Evolutionary conservation across 768 basidiomycete genomes (phyloP).

Genomic region (Pisolithus tinctorius): DNA sequence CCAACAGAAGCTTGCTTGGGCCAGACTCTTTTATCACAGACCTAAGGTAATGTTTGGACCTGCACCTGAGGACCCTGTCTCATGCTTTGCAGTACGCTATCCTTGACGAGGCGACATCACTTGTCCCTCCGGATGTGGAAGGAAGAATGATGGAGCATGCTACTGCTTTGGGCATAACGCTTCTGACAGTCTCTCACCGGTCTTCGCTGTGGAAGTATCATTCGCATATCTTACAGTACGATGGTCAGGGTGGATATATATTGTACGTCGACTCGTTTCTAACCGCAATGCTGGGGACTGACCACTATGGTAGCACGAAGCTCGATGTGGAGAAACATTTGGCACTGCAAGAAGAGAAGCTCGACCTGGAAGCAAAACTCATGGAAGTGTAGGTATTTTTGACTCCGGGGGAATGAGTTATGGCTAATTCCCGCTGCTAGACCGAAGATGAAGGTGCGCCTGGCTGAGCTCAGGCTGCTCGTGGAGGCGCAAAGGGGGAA

Average conservation of each 20-base stretch:
- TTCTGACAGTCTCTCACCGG: conserved; percentile 92
- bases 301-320: conserved; percentile 52
- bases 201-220: conserved; percentile 94
- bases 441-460: conserved; percentile 73
- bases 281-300: background rate
- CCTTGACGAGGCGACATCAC: conserved; percentile 92
- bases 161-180: conserved; percentile 78
- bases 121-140: conserved; percentile 90
- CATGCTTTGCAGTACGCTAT: conserved; percentile 73
- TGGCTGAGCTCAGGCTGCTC: conserved; percentile 57
- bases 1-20: conserved; percentile 97
- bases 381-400: conserved; percentile 67
- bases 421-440: conserved; percentile 28
- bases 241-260: conserved; percentile 91
- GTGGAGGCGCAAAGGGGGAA: conserved; percentile 17
- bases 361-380: conserved; percentile 76
- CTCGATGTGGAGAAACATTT: conserved; percentile 86
- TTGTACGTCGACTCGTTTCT: conserved; percentile 53
- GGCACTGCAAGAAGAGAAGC: conserved; percentile 92
- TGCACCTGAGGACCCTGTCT: background rate
- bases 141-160: conserved; percentile 94
- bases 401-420: background rate
- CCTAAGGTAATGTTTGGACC: conserved; percentile 56
- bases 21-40: conserved; percentile 88
- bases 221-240: conserved; percentile 81